These are phyloP conservation scores for Cutaneotrichosporon spelunceum DNA, from an alignment of 1,284 basidiomycete species.

Conservation along the genomic window DNA sequence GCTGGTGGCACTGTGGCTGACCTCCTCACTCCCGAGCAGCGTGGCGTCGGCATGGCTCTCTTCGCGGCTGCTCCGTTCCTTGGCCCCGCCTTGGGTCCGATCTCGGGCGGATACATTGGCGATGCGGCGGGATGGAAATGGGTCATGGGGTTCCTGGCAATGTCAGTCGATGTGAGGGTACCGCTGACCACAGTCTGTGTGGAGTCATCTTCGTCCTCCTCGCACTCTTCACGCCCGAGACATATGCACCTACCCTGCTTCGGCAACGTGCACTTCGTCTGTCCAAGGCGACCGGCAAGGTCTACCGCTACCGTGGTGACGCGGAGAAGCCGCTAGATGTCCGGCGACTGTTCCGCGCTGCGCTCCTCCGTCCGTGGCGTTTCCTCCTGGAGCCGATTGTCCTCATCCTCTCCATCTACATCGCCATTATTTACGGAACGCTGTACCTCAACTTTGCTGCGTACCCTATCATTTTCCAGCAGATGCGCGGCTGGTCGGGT, in stretches of 20 bases:
- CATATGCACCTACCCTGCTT: constrained; percentile 53
- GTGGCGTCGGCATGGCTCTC: constrained; percentile 50
- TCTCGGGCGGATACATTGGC: constrained; percentile 21
- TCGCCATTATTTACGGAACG: constrained; percentile 57
- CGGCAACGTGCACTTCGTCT: constrained; percentile 47
- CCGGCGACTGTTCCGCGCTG: constrained; percentile 43
- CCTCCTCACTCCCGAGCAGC: constrained; percentile 47
- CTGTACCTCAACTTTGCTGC: constrained; percentile 47
- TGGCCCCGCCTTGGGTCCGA: constrained; percentile 51
- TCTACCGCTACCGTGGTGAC: constrained; percentile 52
- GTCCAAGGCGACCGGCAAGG: constrained; percentile 50
- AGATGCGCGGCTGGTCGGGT: constrained; percentile 60
- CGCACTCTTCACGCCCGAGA: constrained; percentile 49
- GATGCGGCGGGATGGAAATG: constrained; percentile 44
- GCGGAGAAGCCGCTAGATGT: constrained; percentile 47
- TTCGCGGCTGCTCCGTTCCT: constrained; percentile 50
- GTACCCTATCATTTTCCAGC: constrained; percentile 63
- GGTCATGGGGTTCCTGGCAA: constrained; percentile 65
- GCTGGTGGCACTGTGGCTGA: constrained; percentile 57
- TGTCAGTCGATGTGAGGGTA: constrained; percentile 42
- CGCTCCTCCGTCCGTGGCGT: constrained; percentile 53
- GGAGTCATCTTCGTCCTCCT: constrained; percentile 18
- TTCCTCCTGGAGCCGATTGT: constrained; percentile 63
- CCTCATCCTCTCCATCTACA: constrained; percentile 54
- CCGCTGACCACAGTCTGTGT: constrained; percentile 25